Conservation (phyloP, 352 stramenopile genomes). For the Plasmopara viticola region DNA sequence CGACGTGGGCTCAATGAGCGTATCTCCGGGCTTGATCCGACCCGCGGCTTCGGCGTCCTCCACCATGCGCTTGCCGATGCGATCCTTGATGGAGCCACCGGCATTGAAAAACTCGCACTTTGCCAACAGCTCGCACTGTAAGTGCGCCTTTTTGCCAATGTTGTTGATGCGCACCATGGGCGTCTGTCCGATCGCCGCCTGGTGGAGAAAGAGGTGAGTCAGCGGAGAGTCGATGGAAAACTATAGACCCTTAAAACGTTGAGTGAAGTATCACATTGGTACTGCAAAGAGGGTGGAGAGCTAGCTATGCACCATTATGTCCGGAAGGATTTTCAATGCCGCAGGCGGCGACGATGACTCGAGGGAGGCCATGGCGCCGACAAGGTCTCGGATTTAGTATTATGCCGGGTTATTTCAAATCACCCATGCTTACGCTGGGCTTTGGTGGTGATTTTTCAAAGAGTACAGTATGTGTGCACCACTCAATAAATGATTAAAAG, state of each 20-base stretch:
- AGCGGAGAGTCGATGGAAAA: not conserved
- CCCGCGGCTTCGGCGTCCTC: slow-evolving; percentile 88
- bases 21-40: slow-evolving; percentile 91
- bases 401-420: too few species aligned
- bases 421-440: too few species aligned
- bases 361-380: slow-evolving; percentile 4
- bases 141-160: slow-evolving; percentile 69
- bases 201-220: not conserved
- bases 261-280: not conserved
- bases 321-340: slow-evolving; percentile 47
- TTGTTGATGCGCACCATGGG: slow-evolving; percentile 91
- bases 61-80: slow-evolving; percentile 88
- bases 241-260: not conserved
- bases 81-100: slow-evolving; percentile 88
- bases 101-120: slow-evolving; percentile 98
- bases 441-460: too few species aligned
- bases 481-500: too few species aligned
- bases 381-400: not conserved
- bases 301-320: slow-evolving; percentile 38
- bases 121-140: slow-evolving; percentile 88
- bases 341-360: slow-evolving; percentile 29
- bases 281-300: not conserved
- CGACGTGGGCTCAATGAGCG: slow-evolving; percentile 96
- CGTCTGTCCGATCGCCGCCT: slow-evolving; percentile 87
- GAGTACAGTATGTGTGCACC: too few species aligned